Evolutionary conservation across 495 filamentous ascomycete species (phyloP).

Genomic region (Penicillium pulvis): DNA sequence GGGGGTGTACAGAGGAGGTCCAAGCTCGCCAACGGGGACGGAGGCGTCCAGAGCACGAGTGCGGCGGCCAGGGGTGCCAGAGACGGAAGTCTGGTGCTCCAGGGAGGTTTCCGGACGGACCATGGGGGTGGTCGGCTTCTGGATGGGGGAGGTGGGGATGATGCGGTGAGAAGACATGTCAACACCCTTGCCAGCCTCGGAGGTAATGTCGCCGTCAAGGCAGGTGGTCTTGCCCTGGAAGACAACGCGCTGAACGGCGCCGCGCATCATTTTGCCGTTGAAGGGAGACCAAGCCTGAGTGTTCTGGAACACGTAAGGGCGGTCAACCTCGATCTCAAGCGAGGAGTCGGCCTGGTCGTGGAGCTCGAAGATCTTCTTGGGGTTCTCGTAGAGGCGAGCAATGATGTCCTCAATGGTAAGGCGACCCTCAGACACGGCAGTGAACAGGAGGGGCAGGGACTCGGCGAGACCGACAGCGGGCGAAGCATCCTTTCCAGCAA

Average conservation of each 20-base stretch:
- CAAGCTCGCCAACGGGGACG: slow-evolving; percentile 52
- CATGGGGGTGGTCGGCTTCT: slow-evolving; percentile 52
- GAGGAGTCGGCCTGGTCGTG: slow-evolving; percentile 77
- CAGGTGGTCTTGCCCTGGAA: slow-evolving; percentile 78
- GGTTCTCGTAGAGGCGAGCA: slow-evolving; percentile 73
- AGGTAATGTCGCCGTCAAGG: slow-evolving; percentile 67
- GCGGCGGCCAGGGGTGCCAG: slow-evolving; percentile 43
- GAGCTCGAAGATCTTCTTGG: slow-evolving; percentile 83
- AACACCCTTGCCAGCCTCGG: slow-evolving; percentile 59
- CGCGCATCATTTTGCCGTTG: slow-evolving; percentile 68
- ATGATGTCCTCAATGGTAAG: slow-evolving; percentile 75
- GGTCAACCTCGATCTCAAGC: slow-evolving; percentile 74
- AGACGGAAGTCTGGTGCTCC: slow-evolving; percentile 46
- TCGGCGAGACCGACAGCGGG: slow-evolving; percentile 71
- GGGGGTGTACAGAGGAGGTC: slow-evolving; percentile 49
- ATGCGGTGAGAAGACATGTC: slow-evolving; percentile 77
- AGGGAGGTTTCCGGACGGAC: slow-evolving; percentile 49
- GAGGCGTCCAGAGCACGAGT: slow-evolving; percentile 30
- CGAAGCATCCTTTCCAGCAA: slow-evolving; percentile 63
- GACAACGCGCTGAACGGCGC: slow-evolving; percentile 74
- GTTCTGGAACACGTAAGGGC: slow-evolving; percentile 62
- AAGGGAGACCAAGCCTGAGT: slow-evolving; percentile 72
- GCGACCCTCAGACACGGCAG: slow-evolving; percentile 73
- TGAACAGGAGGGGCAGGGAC: slow-evolving; percentile 75
- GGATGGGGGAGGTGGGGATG: slow-evolving; percentile 55